A percentile compares a stretch with the other conserved stretches of the same genome.
These are phyloP conservation scores for Neofusicoccum umdonicola DNA, from an alignment of 2,329 filamentous ascomycete species.

Conservation along the genomic window DNA sequence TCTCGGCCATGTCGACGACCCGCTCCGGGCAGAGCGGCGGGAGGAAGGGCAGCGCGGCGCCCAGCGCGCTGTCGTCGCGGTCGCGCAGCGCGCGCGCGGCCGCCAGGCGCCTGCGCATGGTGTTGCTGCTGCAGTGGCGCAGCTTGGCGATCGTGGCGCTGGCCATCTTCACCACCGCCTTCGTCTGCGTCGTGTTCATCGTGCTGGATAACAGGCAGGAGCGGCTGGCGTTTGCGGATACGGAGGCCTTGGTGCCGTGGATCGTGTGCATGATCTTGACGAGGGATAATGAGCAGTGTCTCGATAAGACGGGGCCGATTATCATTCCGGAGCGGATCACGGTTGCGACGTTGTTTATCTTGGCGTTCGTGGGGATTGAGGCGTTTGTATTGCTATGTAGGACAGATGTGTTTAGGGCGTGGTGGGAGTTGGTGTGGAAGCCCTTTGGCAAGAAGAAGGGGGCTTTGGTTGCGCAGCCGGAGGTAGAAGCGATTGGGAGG, in stretches of 20 bases:
- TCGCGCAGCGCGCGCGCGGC: constrained; percentile 19
- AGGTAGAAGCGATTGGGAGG: not conserved
- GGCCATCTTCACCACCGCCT: constrained; percentile 87
- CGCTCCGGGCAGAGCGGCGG: not conserved
- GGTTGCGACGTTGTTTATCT: constrained; percentile 25
- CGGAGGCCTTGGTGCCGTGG: constrained; percentile 25
- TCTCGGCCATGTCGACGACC: not conserved
- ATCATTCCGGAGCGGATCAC: constrained; percentile 22
- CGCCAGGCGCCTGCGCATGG: constrained; percentile 70
- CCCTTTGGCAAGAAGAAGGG: not conserved
- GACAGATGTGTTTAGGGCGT: constrained; percentile 22
- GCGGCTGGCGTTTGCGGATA: constrained; percentile 21
- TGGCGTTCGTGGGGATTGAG: constrained; percentile 25
- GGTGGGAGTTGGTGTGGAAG: constrained; percentile 20
- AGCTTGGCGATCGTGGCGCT: constrained; percentile 86
- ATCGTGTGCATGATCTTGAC: constrained; percentile 25
- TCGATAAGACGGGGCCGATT: constrained; percentile 20
- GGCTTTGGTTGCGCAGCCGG: not conserved
- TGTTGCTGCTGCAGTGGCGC: constrained; percentile 90
- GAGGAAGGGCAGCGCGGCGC: not conserved
- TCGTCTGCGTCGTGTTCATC: constrained; percentile 89
- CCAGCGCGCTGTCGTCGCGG: constrained; percentile 18
- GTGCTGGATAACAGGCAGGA: constrained; percentile 66
- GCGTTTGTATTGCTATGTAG: constrained; percentile 25
- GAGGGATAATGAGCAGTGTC: constrained; percentile 22